Evolutionary conservation across 2,329 filamentous ascomycete genomes (phyloP), one percentile per base, ranked within the genome.

Genomic region (Xylariomycetidae sp.): DNA sequence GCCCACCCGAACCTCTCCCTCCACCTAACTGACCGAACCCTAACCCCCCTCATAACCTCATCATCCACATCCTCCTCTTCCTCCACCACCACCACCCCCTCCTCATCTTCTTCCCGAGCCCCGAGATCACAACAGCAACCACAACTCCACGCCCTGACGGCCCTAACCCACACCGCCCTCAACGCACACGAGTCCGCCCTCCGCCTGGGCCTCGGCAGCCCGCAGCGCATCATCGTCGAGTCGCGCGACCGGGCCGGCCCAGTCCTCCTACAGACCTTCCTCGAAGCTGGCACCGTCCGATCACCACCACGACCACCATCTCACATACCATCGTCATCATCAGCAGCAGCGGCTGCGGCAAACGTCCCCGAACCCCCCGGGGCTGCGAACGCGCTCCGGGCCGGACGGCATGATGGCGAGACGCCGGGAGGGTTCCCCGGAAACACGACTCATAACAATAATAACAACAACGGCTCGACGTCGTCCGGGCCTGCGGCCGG

Each of bases 201-300:
- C 20, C 69, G 74, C 31, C 63, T 79, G 6, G 67, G 65, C 29
- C 64, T 77, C 27, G 76, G 76, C 44, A 48, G 52, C 6, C 71
- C 74, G 3, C 64, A 72, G 48, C 71, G 75, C 53, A 66, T 80
- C 42, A 71, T 80, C 55, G 67, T 80, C 50, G 75, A 80, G 51
- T 72, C 74, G 8, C 8, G 8, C 50, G 60, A 22, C 1, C 48
- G 44, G 30, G 38, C 45, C 4, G 63, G 62, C 0, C 57, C 62
- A 6, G 35, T 64, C 4, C 33, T 64, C 5, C 41, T 64, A 4
- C 56, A 53, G 12, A 44, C 50, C 8, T 52, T 49, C 40, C 25
- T 54, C 7, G 47, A 34, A 37, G 31, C 48, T 25, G 13, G 33
- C 16, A 16, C 42, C 9, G 27, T 35, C 12, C n/a, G 33, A 7